phyloP scores from a whole-genome alignment of 768 basidiomycete genomes.

The Tulasnella sp. region DNA sequence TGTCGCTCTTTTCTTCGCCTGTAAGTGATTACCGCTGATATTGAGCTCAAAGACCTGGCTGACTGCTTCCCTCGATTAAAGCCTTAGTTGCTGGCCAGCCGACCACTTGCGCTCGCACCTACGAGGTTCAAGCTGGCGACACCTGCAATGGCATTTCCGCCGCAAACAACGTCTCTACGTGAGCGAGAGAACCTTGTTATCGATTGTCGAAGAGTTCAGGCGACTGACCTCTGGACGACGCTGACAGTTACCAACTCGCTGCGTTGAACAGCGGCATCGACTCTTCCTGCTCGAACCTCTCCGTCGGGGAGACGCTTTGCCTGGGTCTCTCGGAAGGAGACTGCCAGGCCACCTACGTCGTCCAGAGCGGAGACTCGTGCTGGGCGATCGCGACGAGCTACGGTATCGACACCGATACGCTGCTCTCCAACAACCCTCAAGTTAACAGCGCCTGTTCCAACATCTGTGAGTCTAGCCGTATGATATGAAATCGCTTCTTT shows the following conservation, averaged over 20 bases:
- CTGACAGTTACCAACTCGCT: constrained; percentile 60
- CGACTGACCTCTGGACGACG: constrained; percentile 17
- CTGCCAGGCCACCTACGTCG: constrained; percentile 50
- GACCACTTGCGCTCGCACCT: constrained; percentile 46
- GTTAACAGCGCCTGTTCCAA: not conserved
- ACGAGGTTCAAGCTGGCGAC: constrained; percentile 46
- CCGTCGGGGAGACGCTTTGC: constrained; percentile 41
- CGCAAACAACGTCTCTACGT: constrained; percentile 52
- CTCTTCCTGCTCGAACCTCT: constrained; percentile 46
- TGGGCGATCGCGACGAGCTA: constrained; percentile 32
- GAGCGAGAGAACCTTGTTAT: constrained; percentile 20
- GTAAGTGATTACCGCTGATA: too few relatives aligned
- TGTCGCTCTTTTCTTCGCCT: too few relatives aligned
- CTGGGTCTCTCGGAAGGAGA: constrained; percentile 50
- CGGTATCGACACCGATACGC: constrained; percentile 40
- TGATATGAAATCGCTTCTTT: not conserved
- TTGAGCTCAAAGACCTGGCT: too few relatives aligned
- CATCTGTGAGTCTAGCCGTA: not conserved
- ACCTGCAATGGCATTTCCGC: constrained; percentile 60
- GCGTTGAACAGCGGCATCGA: constrained; percentile 48
- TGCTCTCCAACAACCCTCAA: constrained; percentile 69
- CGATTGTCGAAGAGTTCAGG: not conserved
- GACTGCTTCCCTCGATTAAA: too few relatives aligned
- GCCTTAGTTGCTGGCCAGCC: too few relatives aligned
- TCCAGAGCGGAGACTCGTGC: constrained; percentile 47